Evolutionary conservation across 2,329 filamentous ascomycete genomes (phyloP).

Genomic region (Alternaria ethzedia): DNA sequence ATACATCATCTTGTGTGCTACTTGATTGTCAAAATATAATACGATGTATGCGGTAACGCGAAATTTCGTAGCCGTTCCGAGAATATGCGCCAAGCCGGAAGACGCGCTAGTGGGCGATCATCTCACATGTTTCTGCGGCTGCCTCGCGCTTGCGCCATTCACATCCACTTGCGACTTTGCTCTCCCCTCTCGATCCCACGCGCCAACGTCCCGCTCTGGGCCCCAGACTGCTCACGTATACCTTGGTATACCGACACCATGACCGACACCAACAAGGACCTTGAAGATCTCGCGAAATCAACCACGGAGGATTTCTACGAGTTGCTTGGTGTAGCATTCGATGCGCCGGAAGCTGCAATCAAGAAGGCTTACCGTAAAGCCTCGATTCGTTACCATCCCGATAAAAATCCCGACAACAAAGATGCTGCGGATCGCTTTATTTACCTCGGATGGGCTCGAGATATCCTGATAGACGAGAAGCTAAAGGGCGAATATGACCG

Average conservation of each 20-base stretch:
- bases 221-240: neutral
- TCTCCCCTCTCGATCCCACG: neutral
- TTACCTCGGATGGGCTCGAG: conserved; percentile 82
- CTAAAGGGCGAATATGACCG: conserved; percentile 80
- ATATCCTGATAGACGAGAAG: conserved; percentile 75
- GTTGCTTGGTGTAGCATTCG: conserved; percentile 71
- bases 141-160: conserved; percentile 9
- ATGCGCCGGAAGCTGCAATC: conserved; percentile 73
- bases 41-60: neutral
- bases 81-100: neutral
- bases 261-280: conserved; percentile 48
- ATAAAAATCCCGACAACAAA: conserved; percentile 72
- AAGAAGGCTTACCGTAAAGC: conserved; percentile 83
- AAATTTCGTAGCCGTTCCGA: conserved; percentile 19
- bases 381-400: conserved; percentile 90
- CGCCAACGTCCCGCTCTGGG: neutral
- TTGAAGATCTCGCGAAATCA: conserved; percentile 51
- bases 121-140: conserved; percentile 18
- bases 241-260: conserved; percentile 27
- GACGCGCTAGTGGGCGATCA: conserved; percentile 24
- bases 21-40: neutral
- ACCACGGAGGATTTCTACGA: conserved; percentile 73
- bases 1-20: neutral
- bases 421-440: conserved; percentile 82
- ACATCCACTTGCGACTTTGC: neutral